These are phyloP conservation scores for Pyrenochaeta sp. DNA, from an alignment of 2,329 filamentous ascomycete species.

Conservation along the genomic window DNA sequence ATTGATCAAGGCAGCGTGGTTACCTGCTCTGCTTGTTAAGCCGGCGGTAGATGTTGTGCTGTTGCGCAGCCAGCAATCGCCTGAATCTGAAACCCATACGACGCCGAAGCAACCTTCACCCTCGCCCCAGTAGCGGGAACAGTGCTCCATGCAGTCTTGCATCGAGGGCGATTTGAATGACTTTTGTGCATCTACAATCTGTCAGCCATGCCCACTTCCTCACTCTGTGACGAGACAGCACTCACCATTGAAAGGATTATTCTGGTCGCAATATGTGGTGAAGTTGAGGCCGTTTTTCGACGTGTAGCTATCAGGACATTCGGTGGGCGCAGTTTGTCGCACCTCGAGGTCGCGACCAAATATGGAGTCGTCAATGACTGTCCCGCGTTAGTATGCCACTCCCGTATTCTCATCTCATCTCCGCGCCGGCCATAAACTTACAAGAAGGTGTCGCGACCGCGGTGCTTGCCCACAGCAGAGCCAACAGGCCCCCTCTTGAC, in stretches of 20 bases:
- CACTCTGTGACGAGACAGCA: neutral
- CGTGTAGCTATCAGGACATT: constrained; percentile 33
- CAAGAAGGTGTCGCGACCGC: constrained; percentile 33
- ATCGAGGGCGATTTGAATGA: constrained; percentile 27
- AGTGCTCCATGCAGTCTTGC: constrained; percentile 42
- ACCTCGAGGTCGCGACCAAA: constrained; percentile 17
- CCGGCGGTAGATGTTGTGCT: constrained; percentile 24
- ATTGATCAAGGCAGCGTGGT: constrained; percentile 33
- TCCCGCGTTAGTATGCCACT: constrained; percentile 17
- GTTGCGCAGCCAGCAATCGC: constrained; percentile 41
- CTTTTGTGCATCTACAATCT: constrained; percentile 25
- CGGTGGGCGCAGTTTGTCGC: constrained; percentile 16
- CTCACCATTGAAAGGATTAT: constrained; percentile 40
- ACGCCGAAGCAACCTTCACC: constrained; percentile 43
- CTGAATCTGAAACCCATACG: constrained; percentile 28
- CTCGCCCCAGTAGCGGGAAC: constrained; percentile 41
- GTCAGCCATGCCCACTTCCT: constrained; percentile 6
- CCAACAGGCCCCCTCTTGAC: constrained; percentile 20
- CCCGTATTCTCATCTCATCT: neutral
- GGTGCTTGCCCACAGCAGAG: constrained; percentile 29
- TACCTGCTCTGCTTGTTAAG: constrained; percentile 18
- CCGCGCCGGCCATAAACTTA: constrained; percentile 16
- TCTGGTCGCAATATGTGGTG: constrained; percentile 39
- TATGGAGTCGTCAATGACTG: constrained; percentile 28
- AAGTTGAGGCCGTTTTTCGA: constrained; percentile 43